Percentiles rank a stretch among this genome's conserved stretches.
These are phyloP conservation scores for Capsicum baccatum DNA, from an alignment of 257 asterid species.

Conservation along the genomic window DNA sequence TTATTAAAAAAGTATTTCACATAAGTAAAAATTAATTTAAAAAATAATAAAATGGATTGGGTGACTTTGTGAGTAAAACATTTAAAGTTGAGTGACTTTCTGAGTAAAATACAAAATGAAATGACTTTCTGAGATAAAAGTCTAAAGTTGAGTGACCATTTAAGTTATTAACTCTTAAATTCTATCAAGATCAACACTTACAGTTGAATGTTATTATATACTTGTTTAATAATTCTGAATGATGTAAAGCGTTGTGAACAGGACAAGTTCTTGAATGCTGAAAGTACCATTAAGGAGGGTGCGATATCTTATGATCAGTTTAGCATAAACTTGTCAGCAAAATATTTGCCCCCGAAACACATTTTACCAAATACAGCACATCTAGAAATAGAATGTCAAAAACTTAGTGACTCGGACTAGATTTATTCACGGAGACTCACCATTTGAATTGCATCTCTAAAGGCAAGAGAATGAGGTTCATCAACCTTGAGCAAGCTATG, in stretches of 20 bases:
- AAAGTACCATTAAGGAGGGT: not conserved
- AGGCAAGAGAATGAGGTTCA: conserved; percentile 42
- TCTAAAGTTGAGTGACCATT: too few relatives aligned
- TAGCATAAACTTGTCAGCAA: not conserved
- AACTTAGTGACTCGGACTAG: not conserved
- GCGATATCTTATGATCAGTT: not conserved
- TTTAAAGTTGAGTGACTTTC: too few relatives aligned
- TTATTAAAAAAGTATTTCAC: too few relatives aligned
- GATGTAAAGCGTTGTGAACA: not conserved
- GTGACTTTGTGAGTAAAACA: too few relatives aligned
- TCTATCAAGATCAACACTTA: not conserved
- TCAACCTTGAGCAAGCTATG: conserved; percentile 50
- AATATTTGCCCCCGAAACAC: not conserved
- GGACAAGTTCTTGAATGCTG: conserved; percentile 2
- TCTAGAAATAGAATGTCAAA: not conserved
- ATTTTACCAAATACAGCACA: not conserved
- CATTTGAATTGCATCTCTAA: conserved; percentile 28
- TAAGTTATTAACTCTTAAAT: too few relatives aligned
- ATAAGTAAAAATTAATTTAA: too few relatives aligned
- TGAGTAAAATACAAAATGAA: too few relatives aligned
- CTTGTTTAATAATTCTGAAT: not conserved
- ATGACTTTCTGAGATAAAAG: too few relatives aligned
- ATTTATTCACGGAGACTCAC: not conserved
- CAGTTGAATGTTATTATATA: too few relatives aligned
- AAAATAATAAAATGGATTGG: too few relatives aligned